Percentiles rank a stretch among this genome's conserved stretches.
Evolutionary conservation across 164 flowering plant species (phyloP).

Genomic region (Annona cherimola): DNA sequence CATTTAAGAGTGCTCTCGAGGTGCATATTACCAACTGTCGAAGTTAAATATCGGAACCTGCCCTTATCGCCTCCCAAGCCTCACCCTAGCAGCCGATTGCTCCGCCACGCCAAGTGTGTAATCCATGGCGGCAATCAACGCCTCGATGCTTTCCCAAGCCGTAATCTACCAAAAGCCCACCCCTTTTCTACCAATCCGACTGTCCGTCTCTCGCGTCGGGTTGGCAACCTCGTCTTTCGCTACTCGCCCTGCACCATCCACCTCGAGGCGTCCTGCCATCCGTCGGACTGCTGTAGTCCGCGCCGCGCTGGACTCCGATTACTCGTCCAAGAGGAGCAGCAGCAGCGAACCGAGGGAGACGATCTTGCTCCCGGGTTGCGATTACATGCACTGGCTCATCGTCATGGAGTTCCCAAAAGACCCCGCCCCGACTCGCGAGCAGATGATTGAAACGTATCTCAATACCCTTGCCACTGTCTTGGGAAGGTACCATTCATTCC

Average conservation of each 20-base stretch:
- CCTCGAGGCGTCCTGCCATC: neutral
- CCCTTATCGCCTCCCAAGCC: neutral
- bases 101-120: no score
- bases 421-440: slow-evolving; percentile 91
- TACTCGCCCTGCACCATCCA: neutral
- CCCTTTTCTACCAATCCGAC: neutral
- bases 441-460: slow-evolving; percentile 95
- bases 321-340: slow-evolving; percentile 58
- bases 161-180: slow-evolving; percentile 20
- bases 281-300: slow-evolving; percentile 8
- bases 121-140: slow-evolving; percentile 20
- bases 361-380: slow-evolving; percentile 92
- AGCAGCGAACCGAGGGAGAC: slow-evolving; percentile 80
- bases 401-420: slow-evolving; percentile 99
- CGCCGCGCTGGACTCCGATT: slow-evolving; percentile 44
- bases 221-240: slow-evolving; percentile 11
- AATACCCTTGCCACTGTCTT: slow-evolving; percentile 86
- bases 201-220: slow-evolving; percentile 11
- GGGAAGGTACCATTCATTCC: slow-evolving; percentile 54
- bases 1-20: neutral
- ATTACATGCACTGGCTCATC: slow-evolving; percentile 93
- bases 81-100: neutral
- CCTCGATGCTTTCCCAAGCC: slow-evolving; percentile 31
- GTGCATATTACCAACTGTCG: neutral
- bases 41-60: neutral